These are phyloP conservation scores for Colletotrichum eremochloae DNA, from an alignment of 2,329 filamentous ascomycete species.

Conservation along the genomic window DNA sequence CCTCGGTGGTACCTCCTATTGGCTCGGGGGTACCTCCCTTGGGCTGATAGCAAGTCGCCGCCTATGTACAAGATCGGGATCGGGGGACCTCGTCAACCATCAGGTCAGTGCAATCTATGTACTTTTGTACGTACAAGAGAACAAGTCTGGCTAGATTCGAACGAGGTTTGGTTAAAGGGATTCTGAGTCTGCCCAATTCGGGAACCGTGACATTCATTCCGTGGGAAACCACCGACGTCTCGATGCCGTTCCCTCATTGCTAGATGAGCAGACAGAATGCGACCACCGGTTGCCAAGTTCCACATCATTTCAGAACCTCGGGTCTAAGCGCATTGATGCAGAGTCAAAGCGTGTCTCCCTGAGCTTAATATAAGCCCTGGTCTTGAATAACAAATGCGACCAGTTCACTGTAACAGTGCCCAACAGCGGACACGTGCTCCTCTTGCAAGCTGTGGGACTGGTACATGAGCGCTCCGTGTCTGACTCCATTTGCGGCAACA, in stretches of 20 bases:
- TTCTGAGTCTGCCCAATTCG: not conserved
- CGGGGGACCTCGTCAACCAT: not conserved
- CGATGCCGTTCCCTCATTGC: not conserved
- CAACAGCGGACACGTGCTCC: not conserved
- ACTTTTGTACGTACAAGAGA: not conserved
- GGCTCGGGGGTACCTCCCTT: not conserved
- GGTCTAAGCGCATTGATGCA: not conserved
- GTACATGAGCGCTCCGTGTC: not conserved
- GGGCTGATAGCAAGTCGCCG: not conserved
- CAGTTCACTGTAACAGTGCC: not conserved
- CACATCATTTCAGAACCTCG: not conserved
- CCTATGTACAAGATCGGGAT: not conserved
- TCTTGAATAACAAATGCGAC: not conserved
- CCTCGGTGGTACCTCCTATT: not conserved
- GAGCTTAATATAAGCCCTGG: not conserved
- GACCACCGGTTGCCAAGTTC: not conserved
- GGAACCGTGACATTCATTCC: not conserved
- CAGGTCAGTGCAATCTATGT: not conserved
- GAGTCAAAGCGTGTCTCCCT: too few species aligned
- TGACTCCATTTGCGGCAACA: not conserved
- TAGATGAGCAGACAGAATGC: not conserved
- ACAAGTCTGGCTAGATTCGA: not conserved
- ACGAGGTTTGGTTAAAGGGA: too few species aligned
- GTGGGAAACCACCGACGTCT: too few species aligned
- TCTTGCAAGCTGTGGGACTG: not conserved